These are phyloP conservation scores for Epichloe scottii DNA, from an alignment of 2,329 filamentous ascomycete genomes.

Conservation along the genomic window DNA sequence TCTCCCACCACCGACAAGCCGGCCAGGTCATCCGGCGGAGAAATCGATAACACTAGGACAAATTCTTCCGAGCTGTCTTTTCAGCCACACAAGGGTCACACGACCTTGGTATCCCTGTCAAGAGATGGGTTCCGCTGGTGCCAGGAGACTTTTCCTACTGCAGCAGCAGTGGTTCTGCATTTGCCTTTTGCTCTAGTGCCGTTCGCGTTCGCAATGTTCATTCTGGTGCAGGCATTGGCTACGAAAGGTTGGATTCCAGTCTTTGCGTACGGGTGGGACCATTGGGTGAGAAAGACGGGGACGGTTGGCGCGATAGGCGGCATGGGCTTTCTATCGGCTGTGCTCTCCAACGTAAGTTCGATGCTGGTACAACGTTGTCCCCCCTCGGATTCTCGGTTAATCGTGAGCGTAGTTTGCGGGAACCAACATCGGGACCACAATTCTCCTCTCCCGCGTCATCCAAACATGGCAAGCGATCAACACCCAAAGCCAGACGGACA, in stretches of 20 bases:
- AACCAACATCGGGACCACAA: conserved; percentile 66
- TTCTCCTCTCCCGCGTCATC: conserved; percentile 57
- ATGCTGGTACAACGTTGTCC: background rate
- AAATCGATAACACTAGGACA: background rate
- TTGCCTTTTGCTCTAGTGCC: conserved; percentile 57
- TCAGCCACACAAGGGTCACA: conserved; percentile 8
- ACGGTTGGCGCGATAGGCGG: conserved; percentile 56
- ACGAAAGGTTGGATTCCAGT: conserved; percentile 65
- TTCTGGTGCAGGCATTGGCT: conserved; percentile 59
- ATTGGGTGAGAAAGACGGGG: conserved; percentile 58
- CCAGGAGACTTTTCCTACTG: conserved; percentile 59
- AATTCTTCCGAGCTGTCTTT: conserved; percentile 3
- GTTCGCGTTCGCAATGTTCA: conserved; percentile 63
- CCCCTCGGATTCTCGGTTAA: too few relatives aligned
- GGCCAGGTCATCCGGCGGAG: background rate
- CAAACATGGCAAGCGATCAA: conserved; percentile 57
- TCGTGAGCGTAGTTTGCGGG: conserved; percentile 48
- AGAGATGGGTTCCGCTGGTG: conserved; percentile 40
- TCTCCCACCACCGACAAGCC: background rate
- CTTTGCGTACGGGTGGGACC: conserved; percentile 61
- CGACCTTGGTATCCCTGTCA: conserved; percentile 41
- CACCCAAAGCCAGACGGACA: conserved; percentile 27
- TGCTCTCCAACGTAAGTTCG: conserved; percentile 56
- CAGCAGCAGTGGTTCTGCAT: conserved; percentile 50
- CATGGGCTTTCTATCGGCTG: conserved; percentile 60